Conservation (phyloP, 441 rosid genomes). For the Viola pubescens region DNA sequence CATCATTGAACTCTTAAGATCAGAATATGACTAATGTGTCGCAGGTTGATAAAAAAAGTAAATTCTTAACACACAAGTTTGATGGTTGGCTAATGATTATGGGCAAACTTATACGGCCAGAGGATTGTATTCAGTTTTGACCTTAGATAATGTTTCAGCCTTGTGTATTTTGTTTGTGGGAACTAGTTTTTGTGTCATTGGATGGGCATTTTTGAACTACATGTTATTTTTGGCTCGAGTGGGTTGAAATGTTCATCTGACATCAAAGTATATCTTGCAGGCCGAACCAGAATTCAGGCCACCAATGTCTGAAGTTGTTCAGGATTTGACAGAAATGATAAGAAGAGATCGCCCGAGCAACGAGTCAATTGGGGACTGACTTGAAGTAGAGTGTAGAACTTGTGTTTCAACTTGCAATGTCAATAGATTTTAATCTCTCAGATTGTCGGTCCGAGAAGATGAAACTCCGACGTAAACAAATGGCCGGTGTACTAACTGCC, state of each 20-base stretch:
- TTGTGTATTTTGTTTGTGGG: neutral
- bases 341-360: constrained; percentile 53
- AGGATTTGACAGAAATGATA: constrained; percentile 77
- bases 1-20: too few species aligned
- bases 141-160: neutral
- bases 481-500: constrained; percentile 13
- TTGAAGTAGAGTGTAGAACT: neutral
- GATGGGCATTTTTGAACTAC: too few species aligned
- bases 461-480: constrained; percentile 12
- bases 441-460: constrained; percentile 8
- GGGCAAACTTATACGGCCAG: too few species aligned
- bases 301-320: constrained; percentile 85
- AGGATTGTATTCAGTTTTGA: too few species aligned
- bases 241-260: neutral
- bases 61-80: too few species aligned
- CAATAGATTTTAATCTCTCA: constrained; percentile 8
- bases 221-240: too few species aligned
- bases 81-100: too few species aligned
- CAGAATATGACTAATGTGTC: too few species aligned
- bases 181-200: too few species aligned
- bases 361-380: constrained; percentile 36
- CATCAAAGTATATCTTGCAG: constrained; percentile 28
- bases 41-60: too few species aligned
- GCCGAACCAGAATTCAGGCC: constrained; percentile 80
- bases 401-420: constrained; percentile 15